Base-by-base conservation (phyloP, 2,329 filamentous ascomycete species). In the Pleomassaria siparia region DNA sequence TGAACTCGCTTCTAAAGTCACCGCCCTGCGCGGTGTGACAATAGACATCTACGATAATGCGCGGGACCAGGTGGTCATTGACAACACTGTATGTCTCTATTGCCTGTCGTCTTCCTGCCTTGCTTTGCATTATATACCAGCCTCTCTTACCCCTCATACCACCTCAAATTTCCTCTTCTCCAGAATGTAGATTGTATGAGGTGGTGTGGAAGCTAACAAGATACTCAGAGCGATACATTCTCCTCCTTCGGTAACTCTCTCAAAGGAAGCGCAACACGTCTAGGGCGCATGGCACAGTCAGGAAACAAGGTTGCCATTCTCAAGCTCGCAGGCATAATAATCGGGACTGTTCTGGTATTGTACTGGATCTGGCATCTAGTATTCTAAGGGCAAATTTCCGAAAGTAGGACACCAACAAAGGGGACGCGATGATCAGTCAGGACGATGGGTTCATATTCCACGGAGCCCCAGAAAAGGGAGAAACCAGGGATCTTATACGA, bases 21-120 rank as follows among this genome's bases (percentile, higher is more conserved):
- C 89, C 15, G 90, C 91, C 43, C 82, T 99, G 54, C 90, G 92
- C 66, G 89, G 88, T 72, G 90, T 99, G 42, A 99, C 94, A 33
- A 84, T 97, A 56, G 91, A 99, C 76, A 99, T 99, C 66, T 96
- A 97, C 80, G 91, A 97, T 75, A 91, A 94, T 70, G 94, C 94
- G 41, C 84, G 90, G 49, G 84, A 89, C 61, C 92, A 97, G 63
- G 84, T 88, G 57, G 83, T 95, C 54, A 88, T 99, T 58, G 90
- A 99, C 73, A 85, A 84, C 64, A 92, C 89, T 30, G 89, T 95
- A 80, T 49, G 83, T 24, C 24, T 21, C 12, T 22, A 37, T 28
- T 16, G 18, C 40, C 39, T 18, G 20, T 24, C 29, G 24, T 21
- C 22, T 13, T 21, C 33, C 25, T 15, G 4, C 9, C 5, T 11